A percentile compares a stretch with the other conserved stretches of the same genome.
Conservation (phyloP, 1,284 basidiomycete species). For the Termitomyces sp. region DNA sequence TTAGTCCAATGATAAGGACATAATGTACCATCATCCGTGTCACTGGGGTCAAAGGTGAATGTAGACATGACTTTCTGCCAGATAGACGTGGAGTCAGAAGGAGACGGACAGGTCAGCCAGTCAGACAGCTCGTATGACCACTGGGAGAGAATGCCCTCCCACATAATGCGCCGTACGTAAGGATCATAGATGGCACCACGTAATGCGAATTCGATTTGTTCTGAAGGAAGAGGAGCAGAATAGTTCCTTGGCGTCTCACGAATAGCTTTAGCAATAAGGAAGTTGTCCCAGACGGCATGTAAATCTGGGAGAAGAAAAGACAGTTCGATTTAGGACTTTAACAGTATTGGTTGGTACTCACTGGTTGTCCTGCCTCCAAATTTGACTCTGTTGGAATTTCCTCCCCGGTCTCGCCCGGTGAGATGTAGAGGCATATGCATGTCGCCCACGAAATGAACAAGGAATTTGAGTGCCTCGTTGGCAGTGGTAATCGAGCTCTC, state of each 20-base stretch:
- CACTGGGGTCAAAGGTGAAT: slow-evolving; percentile 20
- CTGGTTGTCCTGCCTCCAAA: slow-evolving; percentile 70
- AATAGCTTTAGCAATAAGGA: slow-evolving; percentile 78
- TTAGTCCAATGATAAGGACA: slow-evolving; percentile 80
- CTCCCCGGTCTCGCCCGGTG: slow-evolving; percentile 79
- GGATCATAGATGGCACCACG: slow-evolving; percentile 83
- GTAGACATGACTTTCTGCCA: slow-evolving; percentile 27
- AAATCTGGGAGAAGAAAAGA: slow-evolving; percentile 45
- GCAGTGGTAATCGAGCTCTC: slow-evolving; percentile 22
- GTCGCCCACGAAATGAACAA: slow-evolving; percentile 89
- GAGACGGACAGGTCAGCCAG: slow-evolving; percentile 67
- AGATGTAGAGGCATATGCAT: slow-evolving; percentile 90
- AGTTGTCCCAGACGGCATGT: slow-evolving; percentile 82
- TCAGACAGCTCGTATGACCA: slow-evolving; percentile 54
- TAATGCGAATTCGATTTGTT: slow-evolving; percentile 68
- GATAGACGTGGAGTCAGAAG: slow-evolving; percentile 18
- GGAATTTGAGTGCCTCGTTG: slow-evolving; percentile 78
- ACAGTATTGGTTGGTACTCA: slow-evolving; percentile 27
- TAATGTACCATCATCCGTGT: slow-evolving; percentile 56
- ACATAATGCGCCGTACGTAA: slow-evolving; percentile 81
- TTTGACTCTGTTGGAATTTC: slow-evolving; percentile 70
- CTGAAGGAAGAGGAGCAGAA: slow-evolving; percentile 58
- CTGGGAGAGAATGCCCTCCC: slow-evolving; percentile 69
- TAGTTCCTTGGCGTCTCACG: slow-evolving; percentile 75
- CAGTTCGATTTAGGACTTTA: neutral